Base-by-base conservation (phyloP, 2,329 filamentous ascomycete genomes). In the Boeremia exigua region DNA sequence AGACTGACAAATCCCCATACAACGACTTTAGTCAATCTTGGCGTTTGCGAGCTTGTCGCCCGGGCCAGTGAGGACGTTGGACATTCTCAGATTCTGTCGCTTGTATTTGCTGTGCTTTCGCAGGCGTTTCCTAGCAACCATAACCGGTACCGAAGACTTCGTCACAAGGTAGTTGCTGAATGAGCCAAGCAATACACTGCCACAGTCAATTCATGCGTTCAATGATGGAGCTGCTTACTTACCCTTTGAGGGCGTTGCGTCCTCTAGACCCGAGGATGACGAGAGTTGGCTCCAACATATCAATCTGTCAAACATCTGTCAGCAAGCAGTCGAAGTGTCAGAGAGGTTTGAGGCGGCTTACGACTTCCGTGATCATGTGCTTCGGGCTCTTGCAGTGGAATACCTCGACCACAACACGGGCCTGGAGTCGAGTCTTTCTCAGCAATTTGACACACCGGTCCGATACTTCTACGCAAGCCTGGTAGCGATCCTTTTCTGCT, bases 351-450 rank as follows among this genome's bases (percentile, higher is more conserved):
- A 48, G 52, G 33, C 32, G 43, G 79, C 83, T 76, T 70, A 86
- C 84, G 65, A 97, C 92, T 80, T 98, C 95, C 0, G 92, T 96
- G 61, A 99, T 92, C 80, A 98, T 84, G 74, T 97, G 93, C 75
- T 95, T 94, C 4, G 95, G 92, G 70, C 91, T 97, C 82, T 97
- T 98, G 87, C 95, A 98, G 77, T 98, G 95, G 63, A 99, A 89
- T 27, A 98, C 94, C 77, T 99, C 95, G 30, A 99, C 89, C 46
- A 96, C 92, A 43, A 97, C 90, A 54, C 92, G 87, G 44, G 97
- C 93, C 74, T 99, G 94, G 55, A 99, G 81, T 61, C 90, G 86
- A 0, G 95, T 99, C 82, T 96, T 96, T 57, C 94, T 85, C 56
- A 99, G 78, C 40, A 98, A 80, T 62, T 88, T 90, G n/a, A 95